Percentiles rank a stretch among this genome's conserved stretches.
Conservation (phyloP, 495 filamentous ascomycete genomes). For the Aspergillus nanangensis region DNA sequence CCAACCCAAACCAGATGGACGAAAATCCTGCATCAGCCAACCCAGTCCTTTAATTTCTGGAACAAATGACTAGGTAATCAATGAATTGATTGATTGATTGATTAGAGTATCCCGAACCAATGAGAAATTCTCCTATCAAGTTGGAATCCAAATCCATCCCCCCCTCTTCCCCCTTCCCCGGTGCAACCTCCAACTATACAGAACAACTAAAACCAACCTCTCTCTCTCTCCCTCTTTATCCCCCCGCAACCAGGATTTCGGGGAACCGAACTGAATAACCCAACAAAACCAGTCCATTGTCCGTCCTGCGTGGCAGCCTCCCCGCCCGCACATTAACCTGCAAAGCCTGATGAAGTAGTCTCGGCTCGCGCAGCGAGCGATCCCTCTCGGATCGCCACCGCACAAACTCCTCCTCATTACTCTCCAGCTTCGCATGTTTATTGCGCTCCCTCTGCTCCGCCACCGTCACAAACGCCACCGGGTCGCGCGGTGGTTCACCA, state of each 20-base stretch:
- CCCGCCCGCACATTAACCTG: slow-evolving; percentile 46
- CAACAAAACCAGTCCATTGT: not conserved
- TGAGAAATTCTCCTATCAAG: too few species aligned
- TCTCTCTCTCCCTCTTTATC: not conserved
- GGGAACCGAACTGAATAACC: not conserved
- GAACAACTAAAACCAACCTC: too few species aligned
- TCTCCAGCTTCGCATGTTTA: slow-evolving; percentile 43
- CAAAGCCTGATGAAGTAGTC: slow-evolving; percentile 45
- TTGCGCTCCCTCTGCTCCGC: slow-evolving; percentile 40
- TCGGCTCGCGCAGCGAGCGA: slow-evolving; percentile 34
- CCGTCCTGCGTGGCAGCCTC: not conserved
- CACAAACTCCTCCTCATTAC: slow-evolving; percentile 41
- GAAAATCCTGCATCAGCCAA: not conserved
- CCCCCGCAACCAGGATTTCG: not conserved
- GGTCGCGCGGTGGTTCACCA: slow-evolving; percentile 21
- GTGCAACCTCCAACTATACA: too few species aligned
- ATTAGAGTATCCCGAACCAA: too few species aligned
- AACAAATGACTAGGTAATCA: not conserved
- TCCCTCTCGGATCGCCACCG: slow-evolving; percentile 37
- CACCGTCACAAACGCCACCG: slow-evolving; percentile 40
- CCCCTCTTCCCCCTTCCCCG: too few species aligned
- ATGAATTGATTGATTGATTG: too few species aligned
- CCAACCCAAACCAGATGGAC: too few species aligned
- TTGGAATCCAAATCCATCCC: too few species aligned
- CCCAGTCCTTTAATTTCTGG: not conserved